phyloP scores from a whole-genome alignment of 257 asterid genomes.

The Striga asiatica region DNA sequence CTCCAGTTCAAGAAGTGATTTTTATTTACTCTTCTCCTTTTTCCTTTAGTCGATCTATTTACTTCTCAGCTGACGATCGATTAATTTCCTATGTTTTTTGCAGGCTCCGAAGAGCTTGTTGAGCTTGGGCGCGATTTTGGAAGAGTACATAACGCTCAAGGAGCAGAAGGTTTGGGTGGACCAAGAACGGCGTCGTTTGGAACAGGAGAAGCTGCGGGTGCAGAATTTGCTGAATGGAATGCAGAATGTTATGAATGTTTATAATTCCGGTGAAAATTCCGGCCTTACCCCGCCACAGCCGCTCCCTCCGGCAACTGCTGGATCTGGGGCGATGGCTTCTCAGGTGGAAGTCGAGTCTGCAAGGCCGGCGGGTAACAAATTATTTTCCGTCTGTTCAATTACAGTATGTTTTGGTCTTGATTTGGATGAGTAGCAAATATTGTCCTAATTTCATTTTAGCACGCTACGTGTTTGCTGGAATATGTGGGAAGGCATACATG shows the following conservation, averaged over 20 bases:
- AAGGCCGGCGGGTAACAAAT: slow-evolving; percentile 31
- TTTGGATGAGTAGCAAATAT: background rate
- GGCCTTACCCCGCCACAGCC: slow-evolving; percentile 27
- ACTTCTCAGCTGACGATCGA: background rate
- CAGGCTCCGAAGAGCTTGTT: slow-evolving; percentile 81
- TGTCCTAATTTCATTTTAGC: too few species aligned
- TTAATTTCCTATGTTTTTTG: background rate
- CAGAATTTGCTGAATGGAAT: slow-evolving; percentile 63
- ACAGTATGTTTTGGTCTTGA: background rate
- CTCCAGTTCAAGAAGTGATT: slow-evolving; percentile 64
- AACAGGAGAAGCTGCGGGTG: slow-evolving; percentile 60
- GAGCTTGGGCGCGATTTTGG: slow-evolving; percentile 73
- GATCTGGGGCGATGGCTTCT: slow-evolving; percentile 19
- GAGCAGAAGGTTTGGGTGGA: slow-evolving; percentile 68
- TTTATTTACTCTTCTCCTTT: background rate
- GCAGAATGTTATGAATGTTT: slow-evolving; percentile 72
- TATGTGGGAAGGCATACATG: too few species aligned
- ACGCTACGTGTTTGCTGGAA: too few species aligned
- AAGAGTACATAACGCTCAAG: slow-evolving; percentile 74
- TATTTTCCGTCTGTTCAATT: background rate
- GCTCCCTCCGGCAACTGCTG: slow-evolving; percentile 22
- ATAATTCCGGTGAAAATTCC: slow-evolving; percentile 25
- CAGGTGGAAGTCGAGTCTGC: slow-evolving; percentile 17
- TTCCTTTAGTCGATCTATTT: background rate
- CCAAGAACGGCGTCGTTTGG: slow-evolving; percentile 62